These are phyloP conservation scores for Aspergillus kassunensis DNA, from an alignment of 495 filamentous ascomycete species.

Conservation along the genomic window DNA sequence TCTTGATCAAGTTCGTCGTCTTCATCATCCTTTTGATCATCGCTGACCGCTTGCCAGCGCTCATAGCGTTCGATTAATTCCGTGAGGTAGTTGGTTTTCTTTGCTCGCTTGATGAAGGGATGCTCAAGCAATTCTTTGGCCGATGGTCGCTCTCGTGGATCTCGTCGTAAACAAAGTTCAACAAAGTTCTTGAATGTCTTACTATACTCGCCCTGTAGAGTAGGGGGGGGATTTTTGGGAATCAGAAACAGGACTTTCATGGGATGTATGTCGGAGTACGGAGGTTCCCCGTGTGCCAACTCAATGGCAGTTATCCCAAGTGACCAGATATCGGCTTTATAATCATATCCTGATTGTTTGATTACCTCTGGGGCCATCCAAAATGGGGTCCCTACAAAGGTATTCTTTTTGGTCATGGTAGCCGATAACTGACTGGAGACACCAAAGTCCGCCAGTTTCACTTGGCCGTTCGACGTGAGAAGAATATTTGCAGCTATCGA, in stretches of 20 bases:
- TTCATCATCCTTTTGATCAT: constrained; percentile 53
- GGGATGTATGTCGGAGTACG: constrained; percentile 94
- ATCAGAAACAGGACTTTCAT: constrained; percentile 99
- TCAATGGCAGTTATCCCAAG: constrained; percentile 97
- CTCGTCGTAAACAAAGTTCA: constrained; percentile 77
- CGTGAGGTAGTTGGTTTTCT: constrained; percentile 84
- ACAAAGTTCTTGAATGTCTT: constrained; percentile 94
- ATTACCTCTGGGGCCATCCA: constrained; percentile 99
- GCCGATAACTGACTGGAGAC: constrained; percentile 95
- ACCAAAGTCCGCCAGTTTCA: constrained; percentile 96
- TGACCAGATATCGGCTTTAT: constrained; percentile 99
- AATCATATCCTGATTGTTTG: constrained; percentile 95
- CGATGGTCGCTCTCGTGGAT: constrained; percentile 81
- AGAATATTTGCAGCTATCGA: constrained; percentile 82
- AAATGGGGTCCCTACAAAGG: constrained; percentile 96
- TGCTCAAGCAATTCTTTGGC: constrained; percentile 86
- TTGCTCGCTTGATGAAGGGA: constrained; percentile 83
- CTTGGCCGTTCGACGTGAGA: constrained; percentile 81
- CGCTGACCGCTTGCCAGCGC: constrained; percentile 73
- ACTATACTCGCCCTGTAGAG: constrained; percentile 79
- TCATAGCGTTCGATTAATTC: constrained; percentile 89
- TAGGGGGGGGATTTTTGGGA: constrained; percentile 86
- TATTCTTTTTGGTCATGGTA: constrained; percentile 99
- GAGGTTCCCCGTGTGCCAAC: constrained; percentile 87
- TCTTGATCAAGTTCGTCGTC: constrained; percentile 53